Evolutionary conservation across 768 basidiomycete genomes (phyloP), one percentile per base, ranked within the genome.

Genomic region (Boletus rubescentipes): DNA sequence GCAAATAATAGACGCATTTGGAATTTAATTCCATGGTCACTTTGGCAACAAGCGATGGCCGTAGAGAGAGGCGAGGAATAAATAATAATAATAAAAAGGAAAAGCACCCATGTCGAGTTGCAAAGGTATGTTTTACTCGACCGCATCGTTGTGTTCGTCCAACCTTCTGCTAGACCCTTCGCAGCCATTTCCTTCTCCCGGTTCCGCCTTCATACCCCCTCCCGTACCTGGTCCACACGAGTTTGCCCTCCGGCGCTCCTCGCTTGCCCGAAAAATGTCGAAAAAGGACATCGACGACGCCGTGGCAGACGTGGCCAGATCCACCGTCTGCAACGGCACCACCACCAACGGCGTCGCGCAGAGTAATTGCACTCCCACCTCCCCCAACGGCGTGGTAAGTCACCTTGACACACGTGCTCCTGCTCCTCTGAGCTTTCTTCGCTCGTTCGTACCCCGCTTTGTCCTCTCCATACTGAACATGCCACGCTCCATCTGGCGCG

Each of bases 221-320:
- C 86, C 87, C 4, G 75, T 79, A 5, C 84, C 83, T 1, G 79
- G 80, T 3, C 75, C 80, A 30, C 86, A 88, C 74, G 87, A 89
- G 62, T 87, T 86, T 62, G 85, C 85, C 12, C 61, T 79, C 36
- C 77, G 76, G 54, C 43, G 31, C 34, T 15, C 34, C 1, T 55
- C 54, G 0, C 36, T 21, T 2, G 75, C 76, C 0, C 69, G 54
- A 1, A 70, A 58, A 42, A 61, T 55, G 69, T 54, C 64, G 52
- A 59, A 56, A 57, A 58, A 63, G 60, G 46, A 65, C 64, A 30
- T 61, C 58, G 53, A 40, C 37, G 58, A 65, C 37, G 12, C 32
- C 23, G 15, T n/a, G 0, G 0, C 10, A 18, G 46, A 48, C 54
- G 6, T 2, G 29, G 23, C 29, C 51, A 40, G 53, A 14, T 32